A percentile compares a stretch with the other conserved stretches of the same genome.
Evolutionary conservation across 768 basidiomycete genomes (phyloP).

Genomic region (Tulasnella sp.): DNA sequence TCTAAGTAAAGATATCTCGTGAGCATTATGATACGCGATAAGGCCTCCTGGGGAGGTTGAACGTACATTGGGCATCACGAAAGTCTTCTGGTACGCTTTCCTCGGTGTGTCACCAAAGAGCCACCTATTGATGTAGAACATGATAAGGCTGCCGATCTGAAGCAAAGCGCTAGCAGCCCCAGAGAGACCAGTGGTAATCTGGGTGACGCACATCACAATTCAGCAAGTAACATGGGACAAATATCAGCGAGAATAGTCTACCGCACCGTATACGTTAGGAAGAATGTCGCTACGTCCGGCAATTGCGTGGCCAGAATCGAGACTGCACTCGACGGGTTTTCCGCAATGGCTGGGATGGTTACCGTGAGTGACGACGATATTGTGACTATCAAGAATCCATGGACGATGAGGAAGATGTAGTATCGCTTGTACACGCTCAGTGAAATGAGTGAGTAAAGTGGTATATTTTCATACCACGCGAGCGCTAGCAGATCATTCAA

Average conservation of each 20-base stretch:
- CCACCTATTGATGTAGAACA: conserved; percentile 55
- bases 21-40: not conserved
- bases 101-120: conserved; percentile 59
- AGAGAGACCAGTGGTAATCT: conserved; percentile 43
- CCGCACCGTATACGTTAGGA: conserved; percentile 49
- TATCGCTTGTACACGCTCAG: conserved; percentile 63
- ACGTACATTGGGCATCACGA: conserved; percentile 42
- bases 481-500: too few species aligned
- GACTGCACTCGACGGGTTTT: conserved; percentile 36
- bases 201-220: not conserved
- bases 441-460: conserved; percentile 55
- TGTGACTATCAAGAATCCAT: conserved; percentile 66
- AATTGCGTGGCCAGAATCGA: conserved; percentile 38
- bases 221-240: not conserved
- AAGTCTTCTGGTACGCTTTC: conserved; percentile 44
- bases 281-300: conserved; percentile 50
- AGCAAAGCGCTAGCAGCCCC: conserved; percentile 40
- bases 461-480: conserved; percentile 62
- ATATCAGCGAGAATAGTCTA: not conserved
- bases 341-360: conserved; percentile 30
- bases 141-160: conserved; percentile 41
- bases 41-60: not conserved
- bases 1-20: conserved; percentile 24
- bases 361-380: conserved; percentile 49
- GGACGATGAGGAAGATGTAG: conserved; percentile 53